Percentiles rank a stretch among this genome's conserved stretches.
Evolutionary conservation across 805 yeast species (phyloP).

Genomic region (Sungouiella blattae): DNA sequence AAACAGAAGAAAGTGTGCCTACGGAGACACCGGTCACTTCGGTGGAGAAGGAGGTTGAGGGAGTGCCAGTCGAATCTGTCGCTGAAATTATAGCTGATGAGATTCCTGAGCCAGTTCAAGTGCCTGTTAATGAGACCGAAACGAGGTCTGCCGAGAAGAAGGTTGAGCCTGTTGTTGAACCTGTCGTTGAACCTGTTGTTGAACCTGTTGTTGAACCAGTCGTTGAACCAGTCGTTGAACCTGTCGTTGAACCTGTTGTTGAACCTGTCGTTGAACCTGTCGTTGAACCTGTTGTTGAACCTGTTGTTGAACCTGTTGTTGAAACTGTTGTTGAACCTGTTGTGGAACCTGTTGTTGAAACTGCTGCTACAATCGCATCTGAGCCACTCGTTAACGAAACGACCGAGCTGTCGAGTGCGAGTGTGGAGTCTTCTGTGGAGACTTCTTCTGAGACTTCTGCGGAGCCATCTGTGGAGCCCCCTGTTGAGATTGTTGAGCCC

Average conservation of each 20-base stretch:
- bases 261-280: constrained; percentile 3
- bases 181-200: constrained; percentile 6
- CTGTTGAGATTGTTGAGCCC: neutral
- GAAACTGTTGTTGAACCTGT: constrained; percentile 2
- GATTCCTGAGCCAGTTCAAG: no score
- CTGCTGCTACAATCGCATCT: no score
- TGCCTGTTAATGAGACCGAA: no score
- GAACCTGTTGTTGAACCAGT: constrained; percentile 5
- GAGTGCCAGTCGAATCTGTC: neutral
- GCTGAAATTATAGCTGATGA: neutral
- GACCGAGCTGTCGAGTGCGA: no score
- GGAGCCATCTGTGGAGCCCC: neutral
- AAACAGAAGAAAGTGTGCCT: no score
- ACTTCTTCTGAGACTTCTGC: neutral
- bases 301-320: constrained; percentile 3
- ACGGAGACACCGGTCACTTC: no score
- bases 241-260: constrained; percentile 1
- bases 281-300: constrained; percentile 5
- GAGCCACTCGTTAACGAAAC: no score
- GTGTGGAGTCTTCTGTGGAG: constrained; percentile 1
- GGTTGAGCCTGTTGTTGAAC: constrained; percentile 3
- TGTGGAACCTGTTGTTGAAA: constrained; percentile 4
- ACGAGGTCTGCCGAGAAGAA: no score
- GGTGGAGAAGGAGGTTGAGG: no score
- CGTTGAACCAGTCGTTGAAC: constrained; percentile 3